These are phyloP conservation scores for Boletus tomentosulus DNA, from an alignment of 768 basidiomycete species.

Conservation along the genomic window DNA sequence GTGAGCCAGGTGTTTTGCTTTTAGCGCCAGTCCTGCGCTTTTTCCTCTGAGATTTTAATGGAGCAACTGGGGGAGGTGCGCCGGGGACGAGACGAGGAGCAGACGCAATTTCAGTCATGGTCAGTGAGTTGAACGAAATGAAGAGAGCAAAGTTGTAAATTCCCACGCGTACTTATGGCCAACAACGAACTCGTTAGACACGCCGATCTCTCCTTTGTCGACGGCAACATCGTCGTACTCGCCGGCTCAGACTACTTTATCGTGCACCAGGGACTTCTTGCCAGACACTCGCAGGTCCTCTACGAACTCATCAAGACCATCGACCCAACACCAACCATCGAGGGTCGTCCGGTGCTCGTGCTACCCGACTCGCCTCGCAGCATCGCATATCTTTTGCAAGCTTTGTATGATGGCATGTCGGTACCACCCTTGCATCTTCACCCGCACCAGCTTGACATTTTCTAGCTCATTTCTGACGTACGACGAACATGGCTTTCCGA, in stretches of 20 bases:
- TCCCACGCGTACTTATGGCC: slow-evolving; percentile 21
- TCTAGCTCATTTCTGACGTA: slow-evolving; percentile 45
- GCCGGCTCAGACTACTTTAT: slow-evolving; percentile 58
- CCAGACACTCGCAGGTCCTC: slow-evolving; percentile 57
- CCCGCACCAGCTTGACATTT: slow-evolving; percentile 14
- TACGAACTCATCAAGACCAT: slow-evolving; percentile 36
- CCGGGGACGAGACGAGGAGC: slow-evolving; percentile 66
- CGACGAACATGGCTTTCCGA: slow-evolving; percentile 47
- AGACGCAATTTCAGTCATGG: slow-evolving; percentile 34
- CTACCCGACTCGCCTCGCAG: slow-evolving; percentile 56
- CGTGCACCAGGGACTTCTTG: slow-evolving; percentile 63
- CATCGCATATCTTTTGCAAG: slow-evolving; percentile 53
- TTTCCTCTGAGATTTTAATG: slow-evolving; percentile 60
- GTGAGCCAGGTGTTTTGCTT: slow-evolving; percentile 45
- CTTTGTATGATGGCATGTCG: slow-evolving; percentile 70
- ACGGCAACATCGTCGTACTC: slow-evolving; percentile 67
- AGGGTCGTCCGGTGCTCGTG: slow-evolving; percentile 53
- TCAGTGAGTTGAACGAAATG: not conserved
- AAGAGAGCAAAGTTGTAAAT: slow-evolving; percentile 1
- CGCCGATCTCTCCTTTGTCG: slow-evolving; percentile 56
- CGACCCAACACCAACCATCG: slow-evolving; percentile 32
- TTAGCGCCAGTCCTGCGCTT: slow-evolving; percentile 61
- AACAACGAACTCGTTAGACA: slow-evolving; percentile 36
- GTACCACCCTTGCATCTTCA: slow-evolving; percentile 18
- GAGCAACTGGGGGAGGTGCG: slow-evolving; percentile 59